These are phyloP conservation scores for Microbotryum scabiosae DNA, from an alignment of 1,284 basidiomycete species.

Conservation along the genomic window DNA sequence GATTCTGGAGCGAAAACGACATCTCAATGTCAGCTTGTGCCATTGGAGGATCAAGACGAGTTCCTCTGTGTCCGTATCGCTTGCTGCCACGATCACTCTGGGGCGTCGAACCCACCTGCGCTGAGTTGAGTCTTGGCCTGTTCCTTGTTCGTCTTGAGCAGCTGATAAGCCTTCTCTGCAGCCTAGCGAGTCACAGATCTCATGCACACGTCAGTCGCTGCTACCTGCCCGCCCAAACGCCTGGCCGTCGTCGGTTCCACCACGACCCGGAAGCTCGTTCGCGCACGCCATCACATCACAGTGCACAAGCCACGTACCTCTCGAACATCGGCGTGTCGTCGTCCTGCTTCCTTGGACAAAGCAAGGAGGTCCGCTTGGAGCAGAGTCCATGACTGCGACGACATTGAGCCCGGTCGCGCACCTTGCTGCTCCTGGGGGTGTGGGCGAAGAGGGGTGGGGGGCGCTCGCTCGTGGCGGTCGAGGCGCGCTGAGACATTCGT, in stretches of 20 bases:
- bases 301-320: slow-evolving; percentile 51
- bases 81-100: not conserved
- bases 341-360: slow-evolving; percentile 65
- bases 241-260: too few species aligned
- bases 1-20: not conserved
- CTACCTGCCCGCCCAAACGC: too few species aligned
- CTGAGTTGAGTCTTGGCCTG: slow-evolving; percentile 28
- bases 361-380: slow-evolving; percentile 4
- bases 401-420: not conserved
- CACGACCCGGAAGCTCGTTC: too few species aligned
- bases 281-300: too few species aligned
- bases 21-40: too few species aligned
- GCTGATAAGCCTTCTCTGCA: slow-evolving; percentile 34
- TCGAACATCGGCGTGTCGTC: slow-evolving; percentile 71
- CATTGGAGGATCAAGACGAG: too few species aligned
- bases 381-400: slow-evolving; percentile 1
- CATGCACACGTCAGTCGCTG: not conserved
- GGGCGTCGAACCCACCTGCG: slow-evolving; percentile 6
- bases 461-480: too few species aligned
- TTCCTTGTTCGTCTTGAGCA: slow-evolving; percentile 31
- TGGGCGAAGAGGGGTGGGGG: too few species aligned
- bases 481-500: too few species aligned
- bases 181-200: slow-evolving; percentile 23
- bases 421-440: too few species aligned
- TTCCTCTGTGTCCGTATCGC: too few species aligned